Evolutionary conservation across 202 grass and related monocot genomes (phyloP).

Genomic region (Eragrostis tef): DNA sequence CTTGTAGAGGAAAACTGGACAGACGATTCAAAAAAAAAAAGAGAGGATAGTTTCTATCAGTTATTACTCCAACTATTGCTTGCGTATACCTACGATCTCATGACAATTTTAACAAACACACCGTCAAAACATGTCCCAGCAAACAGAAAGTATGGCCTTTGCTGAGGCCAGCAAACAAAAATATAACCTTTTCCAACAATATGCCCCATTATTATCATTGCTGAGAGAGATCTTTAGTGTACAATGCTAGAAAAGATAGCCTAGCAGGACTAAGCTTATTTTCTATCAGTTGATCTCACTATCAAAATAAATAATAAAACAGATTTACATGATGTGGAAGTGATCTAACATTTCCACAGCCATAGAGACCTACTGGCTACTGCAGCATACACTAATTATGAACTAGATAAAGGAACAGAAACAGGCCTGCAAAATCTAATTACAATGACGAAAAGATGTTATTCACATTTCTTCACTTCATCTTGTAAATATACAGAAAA

Average conservation of each 20-base stretch:
- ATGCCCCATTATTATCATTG: slow-evolving; percentile 46
- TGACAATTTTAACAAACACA: not conserved
- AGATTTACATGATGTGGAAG: slow-evolving; percentile 66
- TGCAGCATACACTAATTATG: slow-evolving; percentile 48
- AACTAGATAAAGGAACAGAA: slow-evolving; percentile 44
- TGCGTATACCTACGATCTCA: not conserved
- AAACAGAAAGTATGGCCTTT: slow-evolving; percentile 6
- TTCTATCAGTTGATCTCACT: slow-evolving; percentile 55
- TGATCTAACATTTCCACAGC: slow-evolving; percentile 54
- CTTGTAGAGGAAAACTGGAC: too few relatives aligned
- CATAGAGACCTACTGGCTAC: slow-evolving; percentile 53
- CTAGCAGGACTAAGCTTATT: slow-evolving; percentile 53
- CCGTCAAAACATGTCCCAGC: not conserved
- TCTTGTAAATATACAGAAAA: slow-evolving; percentile 60
- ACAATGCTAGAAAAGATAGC: slow-evolving; percentile 40
- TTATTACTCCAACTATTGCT: not conserved
- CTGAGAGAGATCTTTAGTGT: slow-evolving; percentile 21
- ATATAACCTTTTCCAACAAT: not conserved
- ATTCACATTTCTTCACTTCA: slow-evolving; percentile 73
- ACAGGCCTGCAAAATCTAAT: slow-evolving; percentile 79
- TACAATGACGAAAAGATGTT: slow-evolving; percentile 75
- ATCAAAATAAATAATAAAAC: slow-evolving; percentile 70
- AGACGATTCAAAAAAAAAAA: too few relatives aligned
- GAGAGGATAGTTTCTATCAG: too few relatives aligned
- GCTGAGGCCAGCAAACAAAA: not conserved